Percentiles rank a stretch among this genome's conserved stretches.
phyloP scores from a whole-genome alignment of 2,329 filamentous ascomycete species.

The Ceratocystis albifundus region DNA sequence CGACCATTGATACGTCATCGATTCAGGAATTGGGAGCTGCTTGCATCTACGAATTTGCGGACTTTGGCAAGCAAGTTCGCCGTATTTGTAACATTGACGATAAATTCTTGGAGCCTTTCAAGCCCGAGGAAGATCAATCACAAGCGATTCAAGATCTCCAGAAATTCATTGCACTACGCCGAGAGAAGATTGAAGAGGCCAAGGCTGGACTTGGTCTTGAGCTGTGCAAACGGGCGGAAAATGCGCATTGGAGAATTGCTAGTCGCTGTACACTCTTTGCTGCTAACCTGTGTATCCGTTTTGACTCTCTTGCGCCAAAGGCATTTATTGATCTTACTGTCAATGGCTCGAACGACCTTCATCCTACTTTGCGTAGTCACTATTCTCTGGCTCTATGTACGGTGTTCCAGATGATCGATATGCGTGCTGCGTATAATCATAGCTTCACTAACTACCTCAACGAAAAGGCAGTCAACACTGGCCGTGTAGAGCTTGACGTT shows the following conservation, averaged over 20 bases:
- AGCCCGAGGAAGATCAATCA: constrained; percentile 46
- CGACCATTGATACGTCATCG: constrained; percentile 81
- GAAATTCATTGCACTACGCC: constrained; percentile 61
- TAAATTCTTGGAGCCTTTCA: constrained; percentile 26
- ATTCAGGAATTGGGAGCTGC: constrained; percentile 80
- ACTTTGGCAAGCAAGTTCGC: constrained; percentile 74
- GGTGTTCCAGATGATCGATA: constrained; percentile 75
- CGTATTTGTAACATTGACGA: constrained; percentile 54
- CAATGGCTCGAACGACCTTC: constrained; percentile 74
- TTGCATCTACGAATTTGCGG: constrained; percentile 74
- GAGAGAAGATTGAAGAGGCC: constrained; percentile 66
- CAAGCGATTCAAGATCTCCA: constrained; percentile 49
- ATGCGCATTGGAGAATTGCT: constrained; percentile 93
- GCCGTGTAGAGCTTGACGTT: constrained; percentile 64
- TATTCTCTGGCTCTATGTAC: constrained; percentile 67
- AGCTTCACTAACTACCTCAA: constrained; percentile 72
- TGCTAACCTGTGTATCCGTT: constrained; percentile 80
- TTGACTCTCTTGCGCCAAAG: constrained; percentile 71
- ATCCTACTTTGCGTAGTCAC: constrained; percentile 70
- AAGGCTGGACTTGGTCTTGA: constrained; percentile 73
- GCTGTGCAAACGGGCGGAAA: constrained; percentile 62
- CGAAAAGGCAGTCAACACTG: constrained; percentile 44
- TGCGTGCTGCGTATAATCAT: constrained; percentile 74
- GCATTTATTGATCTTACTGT: constrained; percentile 75
- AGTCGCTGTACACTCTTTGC: constrained; percentile 82